Conservation (phyloP, 176 grass and related monocot species). For the Otatea glauca region DNA sequence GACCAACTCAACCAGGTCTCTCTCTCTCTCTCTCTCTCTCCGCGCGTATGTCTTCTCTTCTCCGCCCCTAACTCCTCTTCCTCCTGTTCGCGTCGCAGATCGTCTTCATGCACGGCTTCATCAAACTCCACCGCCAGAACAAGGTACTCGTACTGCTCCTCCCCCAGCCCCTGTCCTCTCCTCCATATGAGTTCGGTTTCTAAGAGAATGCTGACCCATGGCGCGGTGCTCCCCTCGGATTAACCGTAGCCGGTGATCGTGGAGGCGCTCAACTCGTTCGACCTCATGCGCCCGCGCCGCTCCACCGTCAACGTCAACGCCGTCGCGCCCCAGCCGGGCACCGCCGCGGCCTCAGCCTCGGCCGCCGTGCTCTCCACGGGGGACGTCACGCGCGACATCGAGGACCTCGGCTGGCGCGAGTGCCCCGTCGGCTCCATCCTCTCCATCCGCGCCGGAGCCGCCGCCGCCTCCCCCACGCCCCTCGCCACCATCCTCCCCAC, state of each 20-base stretch:
- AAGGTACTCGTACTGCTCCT: constrained; percentile 38
- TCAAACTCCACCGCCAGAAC: constrained; percentile 30
- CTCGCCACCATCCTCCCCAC: constrained; percentile 33
- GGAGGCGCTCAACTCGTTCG: constrained; percentile 53
- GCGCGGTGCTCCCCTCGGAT: background rate
- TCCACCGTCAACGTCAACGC: constrained; percentile 53
- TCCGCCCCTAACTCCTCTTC: background rate
- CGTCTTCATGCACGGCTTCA: constrained; percentile 72
- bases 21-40: too few species aligned
- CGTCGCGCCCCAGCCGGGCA: constrained; percentile 6
- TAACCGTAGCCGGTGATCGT: constrained; percentile 46
- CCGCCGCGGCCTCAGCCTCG: background rate
- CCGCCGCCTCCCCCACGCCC: background rate
- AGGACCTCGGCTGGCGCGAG: constrained; percentile 67
- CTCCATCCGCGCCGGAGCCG: constrained; percentile 38
- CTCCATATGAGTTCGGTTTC: background rate
- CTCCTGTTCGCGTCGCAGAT: constrained; percentile 46
- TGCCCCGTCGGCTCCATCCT: constrained; percentile 66
- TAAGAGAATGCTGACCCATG: background rate
- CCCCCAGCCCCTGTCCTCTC: background rate
- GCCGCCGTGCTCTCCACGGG: constrained; percentile 48
- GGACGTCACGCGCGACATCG: constrained; percentile 51
- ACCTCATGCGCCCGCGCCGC: constrained; percentile 60
- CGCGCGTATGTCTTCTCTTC: background rate
- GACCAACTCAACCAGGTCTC: constrained; percentile 60